phyloP scores from a whole-genome alignment of 257 asterid genomes.

The Plantago major region DNA sequence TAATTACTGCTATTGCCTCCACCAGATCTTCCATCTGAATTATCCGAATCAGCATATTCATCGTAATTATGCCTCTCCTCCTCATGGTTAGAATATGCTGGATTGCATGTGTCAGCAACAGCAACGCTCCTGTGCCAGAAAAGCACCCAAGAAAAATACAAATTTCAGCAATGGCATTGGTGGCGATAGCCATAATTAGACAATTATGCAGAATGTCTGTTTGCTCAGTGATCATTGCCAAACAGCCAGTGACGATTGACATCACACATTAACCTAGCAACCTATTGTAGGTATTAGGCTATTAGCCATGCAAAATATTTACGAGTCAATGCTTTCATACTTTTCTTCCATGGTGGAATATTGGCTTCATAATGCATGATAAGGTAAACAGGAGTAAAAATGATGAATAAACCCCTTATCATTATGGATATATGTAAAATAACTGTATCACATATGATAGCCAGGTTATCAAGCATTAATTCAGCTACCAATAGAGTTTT shows the following conservation, averaged over 20 bases:
- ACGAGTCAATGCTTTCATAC: too few relatives aligned
- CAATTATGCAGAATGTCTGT: not conserved
- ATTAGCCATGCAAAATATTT: too few relatives aligned
- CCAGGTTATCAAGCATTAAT: slow-evolving; percentile 1
- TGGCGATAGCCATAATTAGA: not conserved
- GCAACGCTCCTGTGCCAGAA: slow-evolving; percentile 42
- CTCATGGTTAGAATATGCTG: slow-evolving; percentile 33
- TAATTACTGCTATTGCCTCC: slow-evolving; percentile 31
- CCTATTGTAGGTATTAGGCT: too few relatives aligned
- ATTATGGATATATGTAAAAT: not conserved
- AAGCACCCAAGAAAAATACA: slow-evolving; percentile 21
- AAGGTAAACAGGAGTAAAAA: too few relatives aligned
- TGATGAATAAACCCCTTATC: too few relatives aligned
- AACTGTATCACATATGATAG: slow-evolving; percentile 7
- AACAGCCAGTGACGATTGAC: not conserved
- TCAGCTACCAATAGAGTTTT: slow-evolving; percentile 5
- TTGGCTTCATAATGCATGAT: too few relatives aligned
- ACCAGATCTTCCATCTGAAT: slow-evolving; percentile 36
- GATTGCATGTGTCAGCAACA: slow-evolving; percentile 37
- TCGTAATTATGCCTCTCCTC: slow-evolving; percentile 41
- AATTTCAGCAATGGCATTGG: slow-evolving; percentile 14
- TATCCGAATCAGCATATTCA: slow-evolving; percentile 48
- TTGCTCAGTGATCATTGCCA: slow-evolving; percentile 1
- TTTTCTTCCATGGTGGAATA: too few relatives aligned
- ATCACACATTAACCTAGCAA: too few relatives aligned